phyloP scores from a whole-genome alignment of 495 filamentous ascomycete genomes.

The Penicillium lividum region DNA sequence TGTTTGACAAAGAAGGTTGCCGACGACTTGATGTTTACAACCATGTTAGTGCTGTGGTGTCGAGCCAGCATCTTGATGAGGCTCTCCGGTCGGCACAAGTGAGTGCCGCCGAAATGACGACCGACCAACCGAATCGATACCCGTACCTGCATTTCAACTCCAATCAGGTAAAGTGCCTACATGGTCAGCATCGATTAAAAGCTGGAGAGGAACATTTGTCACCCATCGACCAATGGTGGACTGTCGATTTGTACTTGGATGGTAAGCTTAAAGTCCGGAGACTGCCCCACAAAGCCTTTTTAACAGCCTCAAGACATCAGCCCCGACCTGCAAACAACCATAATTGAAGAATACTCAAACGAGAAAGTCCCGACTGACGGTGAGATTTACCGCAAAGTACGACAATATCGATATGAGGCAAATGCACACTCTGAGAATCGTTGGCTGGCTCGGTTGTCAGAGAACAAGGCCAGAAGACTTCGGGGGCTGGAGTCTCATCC shows the following conservation, averaged over 20 bases:
- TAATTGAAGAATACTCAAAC: constrained; percentile 39
- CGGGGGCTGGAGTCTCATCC: constrained; percentile 10
- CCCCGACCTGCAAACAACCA: constrained; percentile 10
- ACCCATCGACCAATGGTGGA: constrained; percentile 36
- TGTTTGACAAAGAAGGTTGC: constrained; percentile 30
- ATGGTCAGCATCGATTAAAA: constrained; percentile 37
- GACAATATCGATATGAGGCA: constrained; percentile 31
- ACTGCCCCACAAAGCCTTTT: background rate
- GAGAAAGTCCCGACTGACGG: constrained; percentile 34
- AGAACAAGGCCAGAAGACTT: constrained; percentile 21
- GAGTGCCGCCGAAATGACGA: constrained; percentile 10
- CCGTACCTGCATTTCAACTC: constrained; percentile 12
- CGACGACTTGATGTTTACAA: constrained; percentile 24
- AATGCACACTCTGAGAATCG: constrained; percentile 27
- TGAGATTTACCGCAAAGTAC: constrained; percentile 43
- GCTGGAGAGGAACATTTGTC: constrained; percentile 27
- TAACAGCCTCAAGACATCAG: constrained; percentile 21
- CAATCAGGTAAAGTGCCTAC: constrained; percentile 29
- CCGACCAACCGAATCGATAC: constrained; percentile 6
- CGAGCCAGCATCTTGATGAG: constrained; percentile 17
- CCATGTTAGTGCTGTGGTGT: constrained; percentile 29
- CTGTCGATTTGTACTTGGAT: constrained; percentile 40
- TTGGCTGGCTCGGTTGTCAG: constrained; percentile 23
- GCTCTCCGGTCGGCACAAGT: constrained; percentile 12
- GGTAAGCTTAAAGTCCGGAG: constrained; percentile 17